phyloP scores from a whole-genome alignment of 352 stramenopile species.

The Pythium myriotylum region DNA sequence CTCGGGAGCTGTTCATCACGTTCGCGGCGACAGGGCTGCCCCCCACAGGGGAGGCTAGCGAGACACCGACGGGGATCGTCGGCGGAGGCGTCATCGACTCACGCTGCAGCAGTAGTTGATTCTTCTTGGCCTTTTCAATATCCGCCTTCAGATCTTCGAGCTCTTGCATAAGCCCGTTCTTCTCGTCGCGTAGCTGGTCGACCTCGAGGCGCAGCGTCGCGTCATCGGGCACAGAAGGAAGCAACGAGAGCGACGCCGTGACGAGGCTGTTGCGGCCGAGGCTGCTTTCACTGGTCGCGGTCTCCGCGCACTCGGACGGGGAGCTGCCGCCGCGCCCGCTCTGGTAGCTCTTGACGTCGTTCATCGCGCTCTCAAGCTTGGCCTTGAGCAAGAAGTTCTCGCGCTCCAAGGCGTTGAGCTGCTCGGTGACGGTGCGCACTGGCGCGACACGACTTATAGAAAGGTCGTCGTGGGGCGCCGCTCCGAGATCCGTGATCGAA shows the following conservation, averaged over 20 bases:
- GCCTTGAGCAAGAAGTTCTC: conserved; percentile 74
- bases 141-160: conserved; percentile 41
- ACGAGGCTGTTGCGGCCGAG: conserved; percentile 21
- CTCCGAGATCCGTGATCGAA: conserved; percentile 9
- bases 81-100: conserved; percentile 23
- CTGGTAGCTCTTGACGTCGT: conserved; percentile 47
- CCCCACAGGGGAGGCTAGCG: not conserved
- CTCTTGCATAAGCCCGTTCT: conserved; percentile 39
- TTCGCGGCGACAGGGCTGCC: not conserved
- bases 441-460: conserved; percentile 35
- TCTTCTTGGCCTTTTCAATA: conserved; percentile 24
- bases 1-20: conserved; percentile 13
- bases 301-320: conserved; percentile 23
- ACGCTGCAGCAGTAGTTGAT: conserved; percentile 21
- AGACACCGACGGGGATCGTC: conserved; percentile 9
- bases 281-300: conserved; percentile 37
- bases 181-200: conserved; percentile 40
- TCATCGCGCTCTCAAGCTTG: conserved; percentile 47
- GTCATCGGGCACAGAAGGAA: conserved; percentile 30
- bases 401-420: conserved; percentile 71
- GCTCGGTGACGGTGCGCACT: conserved; percentile 68
- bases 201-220: conserved; percentile 37
- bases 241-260: conserved; percentile 23
- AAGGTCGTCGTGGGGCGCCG: conserved; percentile 20
- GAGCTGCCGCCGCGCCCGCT: conserved; percentile 29